Conservation (phyloP, 1,139 yeast genomes). For the Debaryomycetaceae sp. region DNA sequence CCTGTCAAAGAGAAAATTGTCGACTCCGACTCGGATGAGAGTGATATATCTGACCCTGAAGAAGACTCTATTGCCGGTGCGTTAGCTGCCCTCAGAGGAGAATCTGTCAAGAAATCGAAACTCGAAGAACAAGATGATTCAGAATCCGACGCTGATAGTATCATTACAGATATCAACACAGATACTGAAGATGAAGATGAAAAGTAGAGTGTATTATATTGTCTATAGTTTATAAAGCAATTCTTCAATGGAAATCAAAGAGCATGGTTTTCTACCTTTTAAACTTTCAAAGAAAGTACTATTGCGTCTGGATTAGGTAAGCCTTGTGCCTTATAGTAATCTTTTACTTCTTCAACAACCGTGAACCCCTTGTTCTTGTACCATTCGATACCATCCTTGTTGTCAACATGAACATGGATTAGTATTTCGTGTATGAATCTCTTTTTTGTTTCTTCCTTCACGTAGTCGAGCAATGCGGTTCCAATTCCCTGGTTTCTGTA, state of each 20-base stretch:
- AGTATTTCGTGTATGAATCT: slow-evolving; percentile 54
- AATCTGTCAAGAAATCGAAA: slow-evolving; percentile 35
- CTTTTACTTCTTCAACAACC: slow-evolving; percentile 36
- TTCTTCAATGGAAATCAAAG: too few species aligned
- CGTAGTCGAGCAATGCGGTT: slow-evolving; percentile 49
- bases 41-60: slow-evolving; percentile 62
- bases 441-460: slow-evolving; percentile 51
- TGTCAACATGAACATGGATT: slow-evolving; percentile 57
- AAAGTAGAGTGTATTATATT: slow-evolving; percentile 8
- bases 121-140: slow-evolving; percentile 36
- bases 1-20: slow-evolving; percentile 11
- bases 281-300: slow-evolving; percentile 29
- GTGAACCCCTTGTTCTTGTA: slow-evolving; percentile 53
- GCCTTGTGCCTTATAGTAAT: slow-evolving; percentile 52
- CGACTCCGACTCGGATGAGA: slow-evolving; percentile 30
- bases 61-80: slow-evolving; percentile 68
- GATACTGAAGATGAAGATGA: slow-evolving; percentile 54
- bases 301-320: slow-evolving; percentile 46
- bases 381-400: slow-evolving; percentile 50
- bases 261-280: slow-evolving; percentile 1
- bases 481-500: slow-evolving; percentile 66
- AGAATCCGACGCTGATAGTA: slow-evolving; percentile 34
- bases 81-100: slow-evolving; percentile 59
- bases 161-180: slow-evolving; percentile 47
- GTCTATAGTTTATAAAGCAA: not conserved